Percentiles rank a stretch among this genome's conserved stretches.
These are phyloP conservation scores for Rhodotorula graminis DNA, from an alignment of 768 basidiomycete species.

Conservation along the genomic window DNA sequence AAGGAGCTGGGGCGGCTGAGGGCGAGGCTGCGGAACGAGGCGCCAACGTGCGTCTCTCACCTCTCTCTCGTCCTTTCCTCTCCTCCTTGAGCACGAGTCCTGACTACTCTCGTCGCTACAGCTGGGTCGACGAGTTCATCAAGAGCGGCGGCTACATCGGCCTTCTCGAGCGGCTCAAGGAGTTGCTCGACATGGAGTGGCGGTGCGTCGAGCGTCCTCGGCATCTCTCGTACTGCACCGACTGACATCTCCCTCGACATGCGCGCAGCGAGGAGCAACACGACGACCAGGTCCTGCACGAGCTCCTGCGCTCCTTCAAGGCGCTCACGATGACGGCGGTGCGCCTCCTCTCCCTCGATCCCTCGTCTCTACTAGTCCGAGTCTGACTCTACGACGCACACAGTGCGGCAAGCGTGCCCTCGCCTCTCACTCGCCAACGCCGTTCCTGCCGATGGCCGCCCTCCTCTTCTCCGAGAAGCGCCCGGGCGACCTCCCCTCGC, in stretches of 20 bases:
- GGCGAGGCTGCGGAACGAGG: conserved; percentile 80
- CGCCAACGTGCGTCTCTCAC: conserved; percentile 62
- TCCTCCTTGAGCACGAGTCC: conserved; percentile 22
- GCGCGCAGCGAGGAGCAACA: conserved; percentile 81
- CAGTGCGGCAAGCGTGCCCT: conserved; percentile 81
- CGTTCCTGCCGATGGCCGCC: conserved; percentile 74
- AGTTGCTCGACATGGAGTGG: conserved; percentile 94
- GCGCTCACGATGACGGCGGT: conserved; percentile 67
- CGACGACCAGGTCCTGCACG: conserved; percentile 88
- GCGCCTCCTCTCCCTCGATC: conserved; percentile 19
- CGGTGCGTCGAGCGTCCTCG: conserved; percentile 48
- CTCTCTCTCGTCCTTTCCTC: no score
- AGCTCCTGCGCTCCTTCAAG: conserved; percentile 87
- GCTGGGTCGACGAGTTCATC: conserved; percentile 77
- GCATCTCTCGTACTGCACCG: no score
- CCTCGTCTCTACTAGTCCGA: no score
- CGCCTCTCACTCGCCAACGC: conserved; percentile 79
- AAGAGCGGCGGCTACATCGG: conserved; percentile 77
- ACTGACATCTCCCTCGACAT: not conserved
- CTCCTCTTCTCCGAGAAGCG: conserved; percentile 96
- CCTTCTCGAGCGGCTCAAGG: conserved; percentile 75
- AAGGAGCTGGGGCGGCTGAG: conserved; percentile 81
- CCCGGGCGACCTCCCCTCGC: conserved; percentile 84
- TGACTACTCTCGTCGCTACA: conserved; percentile 44
- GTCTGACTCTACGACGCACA: not conserved